A percentile compares a stretch with the other conserved stretches of the same genome.
These are phyloP conservation scores for Dactylellina haptotyla DNA, from an alignment of 2,329 filamentous ascomycete species.

Conservation along the genomic window DNA sequence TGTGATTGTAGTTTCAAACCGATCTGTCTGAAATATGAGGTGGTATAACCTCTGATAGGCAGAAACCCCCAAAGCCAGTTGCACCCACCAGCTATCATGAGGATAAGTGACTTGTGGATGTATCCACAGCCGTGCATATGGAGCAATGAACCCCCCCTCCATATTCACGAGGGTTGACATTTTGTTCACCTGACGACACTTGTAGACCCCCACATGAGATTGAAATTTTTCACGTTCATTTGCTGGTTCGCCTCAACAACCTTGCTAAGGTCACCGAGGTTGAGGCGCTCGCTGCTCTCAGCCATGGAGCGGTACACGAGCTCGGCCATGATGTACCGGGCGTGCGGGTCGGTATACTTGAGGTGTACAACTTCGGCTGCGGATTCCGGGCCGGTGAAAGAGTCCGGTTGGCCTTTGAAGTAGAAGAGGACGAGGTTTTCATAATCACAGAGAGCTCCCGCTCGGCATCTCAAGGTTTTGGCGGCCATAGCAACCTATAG, in stretches of 20 bases:
- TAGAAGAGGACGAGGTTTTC: conserved; percentile 54
- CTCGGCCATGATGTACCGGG: conserved; percentile 52
- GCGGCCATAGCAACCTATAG: conserved; percentile 42
- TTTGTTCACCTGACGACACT: conserved; percentile 45
- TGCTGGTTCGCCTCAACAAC: conserved; percentile 53
- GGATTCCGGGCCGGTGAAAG: conserved; percentile 47
- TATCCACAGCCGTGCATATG: no score
- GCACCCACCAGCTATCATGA: not conserved
- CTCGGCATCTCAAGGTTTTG: conserved; percentile 47
- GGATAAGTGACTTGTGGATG: not conserved
- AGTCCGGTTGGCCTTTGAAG: conserved; percentile 52
- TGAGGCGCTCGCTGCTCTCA: conserved; percentile 50
- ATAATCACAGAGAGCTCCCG: conserved; percentile 53
- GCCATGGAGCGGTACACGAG: conserved; percentile 51
- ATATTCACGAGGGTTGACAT: no score
- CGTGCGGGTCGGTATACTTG: conserved; percentile 50
- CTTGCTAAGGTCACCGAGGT: conserved; percentile 47
- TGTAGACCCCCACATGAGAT: conserved; percentile 47
- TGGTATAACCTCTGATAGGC: no score
- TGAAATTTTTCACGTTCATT: conserved; percentile 50
- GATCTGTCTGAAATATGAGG: not conserved
- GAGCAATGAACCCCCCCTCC: no score
- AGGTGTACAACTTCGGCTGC: conserved; percentile 50
- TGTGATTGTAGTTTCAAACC: not conserved
- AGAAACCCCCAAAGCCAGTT: no score